A percentile compares a stretch with the other conserved stretches of the same genome.
Evolutionary conservation across 169 alveolate genomes (phyloP).

Genomic region (Eimeria falciformis): DNA sequence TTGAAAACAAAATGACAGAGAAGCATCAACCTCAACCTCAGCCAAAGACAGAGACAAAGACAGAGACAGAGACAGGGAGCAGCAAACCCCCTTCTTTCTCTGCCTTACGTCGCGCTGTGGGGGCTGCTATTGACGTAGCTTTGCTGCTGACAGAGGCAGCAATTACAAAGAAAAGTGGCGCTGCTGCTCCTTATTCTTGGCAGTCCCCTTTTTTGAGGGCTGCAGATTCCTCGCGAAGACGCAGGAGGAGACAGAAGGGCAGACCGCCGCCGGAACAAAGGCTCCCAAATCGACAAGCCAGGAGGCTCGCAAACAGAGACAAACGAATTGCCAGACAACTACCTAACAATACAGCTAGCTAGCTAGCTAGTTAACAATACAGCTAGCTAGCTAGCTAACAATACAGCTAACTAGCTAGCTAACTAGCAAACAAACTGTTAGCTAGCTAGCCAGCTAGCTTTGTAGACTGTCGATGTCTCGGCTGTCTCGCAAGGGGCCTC

Average conservation of each 20-base stretch:
- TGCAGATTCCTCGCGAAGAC: conserved; percentile 18
- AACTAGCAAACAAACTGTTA: background rate
- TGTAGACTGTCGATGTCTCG: too few relatives aligned
- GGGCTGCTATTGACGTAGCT: conserved; percentile 75
- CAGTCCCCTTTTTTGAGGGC: conserved; percentile 43
- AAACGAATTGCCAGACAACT: background rate
- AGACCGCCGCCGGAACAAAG: conserved; percentile 40
- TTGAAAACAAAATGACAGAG: too few relatives aligned
- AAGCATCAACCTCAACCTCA: too few relatives aligned
- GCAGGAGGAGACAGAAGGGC: conserved; percentile 53
- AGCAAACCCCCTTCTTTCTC: background rate
- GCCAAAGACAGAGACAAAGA: background rate
- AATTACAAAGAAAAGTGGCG: conserved; percentile 53
- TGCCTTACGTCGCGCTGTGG: conserved; percentile 56
- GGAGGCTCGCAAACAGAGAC: conserved; percentile 40
- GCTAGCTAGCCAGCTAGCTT: background rate
- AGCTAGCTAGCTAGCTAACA: background rate
- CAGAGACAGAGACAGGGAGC: background rate
- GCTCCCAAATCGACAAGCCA: conserved; percentile 42
- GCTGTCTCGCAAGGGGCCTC: too few relatives aligned
- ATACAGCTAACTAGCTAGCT: background rate
- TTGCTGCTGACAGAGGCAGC: conserved; percentile 60
- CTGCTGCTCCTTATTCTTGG: conserved; percentile 48
- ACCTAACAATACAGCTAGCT: background rate
- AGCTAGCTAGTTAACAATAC: background rate